Evolutionary conservation across 1,284 basidiomycete genomes (phyloP).

Genomic region (Cryptococcus depauperatus): DNA sequence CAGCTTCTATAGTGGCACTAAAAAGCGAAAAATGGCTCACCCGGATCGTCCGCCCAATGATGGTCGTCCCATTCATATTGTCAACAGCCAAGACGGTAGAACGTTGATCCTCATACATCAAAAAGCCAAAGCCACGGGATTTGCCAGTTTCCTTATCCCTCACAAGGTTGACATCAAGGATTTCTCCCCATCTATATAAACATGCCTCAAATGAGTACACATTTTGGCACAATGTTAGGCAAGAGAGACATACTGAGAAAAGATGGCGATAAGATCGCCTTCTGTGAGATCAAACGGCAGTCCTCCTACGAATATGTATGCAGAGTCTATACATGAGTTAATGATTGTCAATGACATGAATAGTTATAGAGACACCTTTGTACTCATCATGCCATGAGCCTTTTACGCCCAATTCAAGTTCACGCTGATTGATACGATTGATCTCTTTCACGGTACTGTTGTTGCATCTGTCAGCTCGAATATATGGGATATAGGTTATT

Average conservation of each 20-base stretch:
- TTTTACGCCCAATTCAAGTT: conserved; percentile 72
- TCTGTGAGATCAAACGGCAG: conserved; percentile 81
- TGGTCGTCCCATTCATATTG: conserved; percentile 90
- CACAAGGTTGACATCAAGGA: conserved; percentile 90
- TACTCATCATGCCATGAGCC: conserved; percentile 97
- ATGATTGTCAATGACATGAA: too few species aligned
- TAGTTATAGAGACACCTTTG: conserved; percentile 52
- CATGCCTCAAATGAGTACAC: background rate
- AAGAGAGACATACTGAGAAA: conserved; percentile 73
- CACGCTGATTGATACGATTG: conserved; percentile 81
- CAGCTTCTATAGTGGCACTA: background rate
- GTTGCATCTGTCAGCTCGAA: background rate
- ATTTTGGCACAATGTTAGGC: background rate
- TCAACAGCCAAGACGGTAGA: conserved; percentile 95
- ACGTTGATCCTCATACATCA: conserved; percentile 98
- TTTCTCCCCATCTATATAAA: conserved; percentile 74
- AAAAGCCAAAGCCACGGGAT: conserved; percentile 82
- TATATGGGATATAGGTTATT: background rate
- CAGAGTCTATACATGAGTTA: conserved; percentile 59
- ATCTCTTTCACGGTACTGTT: conserved; percentile 92
- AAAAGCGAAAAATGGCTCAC: conserved; percentile 40
- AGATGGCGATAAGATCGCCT: conserved; percentile 94
- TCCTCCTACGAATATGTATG: conserved; percentile 88
- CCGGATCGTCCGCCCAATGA: conserved; percentile 74
- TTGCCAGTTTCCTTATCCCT: conserved; percentile 85